Conservation (phyloP, 495 filamentous ascomycete species). For the Zalerion maritima region DNA sequence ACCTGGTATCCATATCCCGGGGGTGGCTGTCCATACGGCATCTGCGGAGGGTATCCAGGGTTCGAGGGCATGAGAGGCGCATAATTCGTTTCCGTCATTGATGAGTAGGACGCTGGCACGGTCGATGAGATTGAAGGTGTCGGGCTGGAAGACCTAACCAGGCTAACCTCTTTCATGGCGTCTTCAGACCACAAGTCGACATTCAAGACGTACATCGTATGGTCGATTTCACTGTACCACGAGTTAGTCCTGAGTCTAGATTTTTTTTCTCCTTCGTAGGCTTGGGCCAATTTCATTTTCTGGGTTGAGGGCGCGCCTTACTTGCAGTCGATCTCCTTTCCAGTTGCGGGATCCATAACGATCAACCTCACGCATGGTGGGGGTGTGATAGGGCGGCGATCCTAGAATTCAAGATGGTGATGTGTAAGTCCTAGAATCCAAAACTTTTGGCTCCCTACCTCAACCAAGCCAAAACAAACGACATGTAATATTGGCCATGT, state of each 20-base stretch:
- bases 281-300: not conserved
- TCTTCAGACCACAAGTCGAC: constrained; percentile 86
- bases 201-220: constrained; percentile 79
- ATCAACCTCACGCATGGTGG: constrained; percentile 83
- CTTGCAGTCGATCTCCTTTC: constrained; percentile 83
- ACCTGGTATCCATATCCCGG: constrained; percentile 28
- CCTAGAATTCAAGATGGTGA: too few relatives aligned
- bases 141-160: constrained; percentile 75
- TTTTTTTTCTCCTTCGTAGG: not conserved
- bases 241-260: constrained; percentile 8
- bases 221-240: constrained; percentile 45
- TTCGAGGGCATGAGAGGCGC: constrained; percentile 21
- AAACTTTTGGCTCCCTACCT: too few relatives aligned
- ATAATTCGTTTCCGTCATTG: constrained; percentile 20
- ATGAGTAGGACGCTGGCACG: constrained; percentile 62
- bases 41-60: constrained; percentile 18
- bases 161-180: constrained; percentile 77
- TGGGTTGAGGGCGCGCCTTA: constrained; percentile 28
- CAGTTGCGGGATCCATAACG: constrained; percentile 61
- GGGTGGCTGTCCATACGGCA: constrained; percentile 23
- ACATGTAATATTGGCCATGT: not conserved
- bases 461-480: too few relatives aligned
- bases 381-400: constrained; percentile 89
- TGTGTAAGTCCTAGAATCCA: too few relatives aligned
- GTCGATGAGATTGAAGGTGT: constrained; percentile 83